Evolutionary conservation across 441 rosid species (phyloP).

Genomic region (Mallotus japonicus): DNA sequence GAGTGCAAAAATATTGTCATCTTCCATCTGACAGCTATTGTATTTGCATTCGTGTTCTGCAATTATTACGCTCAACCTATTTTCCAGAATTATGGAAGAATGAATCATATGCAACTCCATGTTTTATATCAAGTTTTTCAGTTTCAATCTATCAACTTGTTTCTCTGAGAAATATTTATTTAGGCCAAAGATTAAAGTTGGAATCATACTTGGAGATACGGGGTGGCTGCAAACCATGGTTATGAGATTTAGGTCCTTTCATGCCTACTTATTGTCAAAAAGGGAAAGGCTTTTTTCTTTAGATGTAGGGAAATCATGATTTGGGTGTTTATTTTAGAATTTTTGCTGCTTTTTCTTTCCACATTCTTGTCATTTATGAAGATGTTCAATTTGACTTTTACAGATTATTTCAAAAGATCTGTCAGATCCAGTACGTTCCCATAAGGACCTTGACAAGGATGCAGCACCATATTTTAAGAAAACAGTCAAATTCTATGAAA

Average conservation of each 20-base stretch:
- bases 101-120: background rate
- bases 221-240: background rate
- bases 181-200: background rate
- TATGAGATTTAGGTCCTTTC: background rate
- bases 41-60: background rate
- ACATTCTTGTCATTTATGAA: background rate
- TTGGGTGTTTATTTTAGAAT: background rate
- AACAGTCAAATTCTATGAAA: constrained; percentile 90
- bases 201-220: background rate
- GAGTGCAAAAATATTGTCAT: too few species aligned
- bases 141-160: background rate
- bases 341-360: constrained; percentile 7
- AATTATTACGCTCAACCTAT: background rate
- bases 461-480: constrained; percentile 96
- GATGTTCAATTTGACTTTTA: constrained; percentile 25
- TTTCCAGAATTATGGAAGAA: background rate
- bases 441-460: constrained; percentile 99
- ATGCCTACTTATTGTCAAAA: background rate
- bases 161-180: background rate
- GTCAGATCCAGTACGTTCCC: constrained; percentile 98
- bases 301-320: background rate
- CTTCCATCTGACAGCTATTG: background rate
- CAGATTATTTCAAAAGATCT: constrained; percentile 96
- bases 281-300: background rate
- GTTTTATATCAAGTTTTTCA: background rate